Evolutionary conservation across 345 rosid genomes (phyloP).

Genomic region (Triadica sebifera): DNA sequence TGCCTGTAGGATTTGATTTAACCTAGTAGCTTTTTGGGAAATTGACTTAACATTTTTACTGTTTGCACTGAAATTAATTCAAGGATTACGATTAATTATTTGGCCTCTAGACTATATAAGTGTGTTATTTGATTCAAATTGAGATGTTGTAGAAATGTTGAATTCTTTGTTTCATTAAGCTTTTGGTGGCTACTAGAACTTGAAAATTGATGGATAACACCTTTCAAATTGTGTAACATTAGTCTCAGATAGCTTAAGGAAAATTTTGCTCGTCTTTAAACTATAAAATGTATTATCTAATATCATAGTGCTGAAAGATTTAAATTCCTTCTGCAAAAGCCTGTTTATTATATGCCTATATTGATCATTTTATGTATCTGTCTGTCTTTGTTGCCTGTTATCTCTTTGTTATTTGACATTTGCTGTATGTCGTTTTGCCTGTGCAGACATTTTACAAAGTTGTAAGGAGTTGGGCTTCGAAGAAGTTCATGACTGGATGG

Average conservation of each 20-base stretch:
- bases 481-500: conserved; percentile 99
- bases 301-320: neutral
- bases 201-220: neutral
- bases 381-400: neutral
- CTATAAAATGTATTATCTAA: neutral
- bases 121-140: too few species aligned
- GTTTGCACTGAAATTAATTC: neutral
- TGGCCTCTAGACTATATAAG: neutral
- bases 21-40: neutral
- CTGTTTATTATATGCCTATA: neutral
- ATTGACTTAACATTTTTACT: neutral
- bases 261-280: neutral
- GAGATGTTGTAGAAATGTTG: neutral
- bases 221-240: neutral
- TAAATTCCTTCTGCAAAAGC: neutral
- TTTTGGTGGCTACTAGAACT: neutral
- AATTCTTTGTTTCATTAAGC: neutral
- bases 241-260: neutral
- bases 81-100: neutral
- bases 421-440: conserved; percentile 7
- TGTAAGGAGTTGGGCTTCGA: conserved; percentile 96
- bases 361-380: neutral
- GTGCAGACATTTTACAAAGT: conserved; percentile 85
- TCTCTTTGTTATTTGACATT: conserved; percentile 15
- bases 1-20: conserved; percentile 4